Percentiles rank a stretch among this genome's conserved stretches.
These are phyloP conservation scores for Sesbania bispinosa DNA, from an alignment of 306 rosid genomes.

Conservation along the genomic window DNA sequence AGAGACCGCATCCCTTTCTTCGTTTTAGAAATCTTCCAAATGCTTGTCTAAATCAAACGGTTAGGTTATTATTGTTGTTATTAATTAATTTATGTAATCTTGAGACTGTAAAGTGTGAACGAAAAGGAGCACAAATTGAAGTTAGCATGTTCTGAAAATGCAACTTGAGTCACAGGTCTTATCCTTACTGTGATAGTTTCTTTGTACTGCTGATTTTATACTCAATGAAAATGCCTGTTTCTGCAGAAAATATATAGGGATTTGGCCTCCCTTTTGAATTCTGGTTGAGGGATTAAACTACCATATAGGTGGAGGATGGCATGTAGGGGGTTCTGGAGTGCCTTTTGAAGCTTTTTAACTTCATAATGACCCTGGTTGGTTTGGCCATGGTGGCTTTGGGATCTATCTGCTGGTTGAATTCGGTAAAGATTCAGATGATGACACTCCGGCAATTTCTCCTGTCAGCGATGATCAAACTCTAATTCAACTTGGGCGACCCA, in stretches of 20 bases:
- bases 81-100: background rate
- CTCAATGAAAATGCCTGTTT: constrained; percentile 30
- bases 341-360: constrained; percentile 82
- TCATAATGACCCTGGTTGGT: constrained; percentile 70
- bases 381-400: constrained; percentile 84
- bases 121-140: background rate
- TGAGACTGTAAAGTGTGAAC: background rate
- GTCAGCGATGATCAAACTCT: constrained; percentile 41
- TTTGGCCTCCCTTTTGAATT: constrained; percentile 30
- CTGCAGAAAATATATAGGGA: constrained; percentile 31
- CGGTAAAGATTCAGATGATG: constrained; percentile 37
- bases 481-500: constrained; percentile 74
- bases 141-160: background rate
- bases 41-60: background rate
- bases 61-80: background rate
- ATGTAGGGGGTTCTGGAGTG: constrained; percentile 90
- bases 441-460: constrained; percentile 14
- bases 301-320: constrained; percentile 54
- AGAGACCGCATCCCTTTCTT: background rate
- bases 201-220: constrained; percentile 11
- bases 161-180: background rate
- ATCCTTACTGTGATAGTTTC: constrained; percentile 9
- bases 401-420: constrained; percentile 75
- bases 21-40: background rate
- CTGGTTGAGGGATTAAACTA: constrained; percentile 32